Base-by-base conservation (phyloP, 768 basidiomycete genomes). In the Hemileccinum rubropunctum region DNA sequence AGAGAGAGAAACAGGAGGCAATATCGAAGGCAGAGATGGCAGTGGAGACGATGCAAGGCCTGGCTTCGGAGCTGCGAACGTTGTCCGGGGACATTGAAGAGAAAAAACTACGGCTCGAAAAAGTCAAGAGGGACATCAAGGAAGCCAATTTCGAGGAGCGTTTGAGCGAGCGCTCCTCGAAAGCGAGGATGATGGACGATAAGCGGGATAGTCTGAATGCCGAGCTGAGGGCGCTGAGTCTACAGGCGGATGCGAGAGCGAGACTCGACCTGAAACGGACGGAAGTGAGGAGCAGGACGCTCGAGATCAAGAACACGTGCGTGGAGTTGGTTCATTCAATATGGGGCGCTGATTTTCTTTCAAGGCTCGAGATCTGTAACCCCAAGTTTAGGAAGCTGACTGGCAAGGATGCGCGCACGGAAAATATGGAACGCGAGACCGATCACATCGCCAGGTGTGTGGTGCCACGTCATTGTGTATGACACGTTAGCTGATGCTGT, bases 201-300 rank as follows among this genome's bases (percentile, higher is more conserved):
- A 76, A 74, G 41, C 74, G 87, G 44, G 91, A 95, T 15, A 64
- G 66, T 17, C 70, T 95, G 52, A 89, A 85, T 47, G 56, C 67
- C 0, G 95, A 97, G 53, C 74, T 94, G 36, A 76, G 81, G 28
- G 70, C 75, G 2, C 68, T 97, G 58, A 91, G 82, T 57, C 59
- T 81, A 39, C 93, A 98, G 63, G 86, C 90, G 0, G 88, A 94
- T 47, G 74, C 81, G 1, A 75, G 95, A 38, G 91, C 94, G 2
- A 86, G 81, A 58, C 65, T 98, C 45, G 82, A 86, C 35, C 61
- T 95, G 53, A 88, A 91, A 61, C 74, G 83, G 51, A 73, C 72
- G 1, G 90, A 94, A 55, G 64, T 84, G 38, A 80, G 76, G 63
- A 76, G 70, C 48, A 90, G 88, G 69, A 71, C 73, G 39, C 72